Evolutionary conservation across 495 filamentous ascomycete species (phyloP), one percentile per base, ranked within the genome.

Genomic region (Umbilicaria muhlenbergii): DNA sequence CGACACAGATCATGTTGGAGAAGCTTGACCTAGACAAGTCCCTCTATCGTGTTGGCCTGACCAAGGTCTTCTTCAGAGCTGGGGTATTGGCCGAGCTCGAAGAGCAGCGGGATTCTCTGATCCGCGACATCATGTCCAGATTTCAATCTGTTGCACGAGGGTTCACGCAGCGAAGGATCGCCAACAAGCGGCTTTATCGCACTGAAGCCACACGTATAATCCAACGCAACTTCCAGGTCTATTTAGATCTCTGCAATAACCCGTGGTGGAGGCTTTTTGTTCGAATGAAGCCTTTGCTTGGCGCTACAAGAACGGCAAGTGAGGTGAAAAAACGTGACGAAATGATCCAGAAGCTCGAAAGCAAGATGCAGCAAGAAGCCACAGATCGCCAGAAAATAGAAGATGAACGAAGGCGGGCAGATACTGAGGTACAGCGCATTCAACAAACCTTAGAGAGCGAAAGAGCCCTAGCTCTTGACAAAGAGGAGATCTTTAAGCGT

Each of bases 191-290:
- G 4, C 67, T 96, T 0, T 96, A 96, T 56, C 80, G 92, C 32
- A 84, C 89, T 0, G 92, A 99, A 53, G 92, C 92, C 1, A 92
- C 87, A 4, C 72, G 85, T 18, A 92, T 99, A 47, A 91, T 99
- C 34, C 92, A 94, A 56, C 74, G 81, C 6, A 99, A 95, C 60
- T 85, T 96, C 58, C 74, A 82, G 21, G 75, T 86, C 3, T 96
- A 96, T 52, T 71, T 88, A 10, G 75, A 92, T 37, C 77, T 99
- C 15, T 85, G 81, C 54, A 72, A 82, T 18, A 95, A 80, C 54
- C 91, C 92, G 11, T 99, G 92, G 92, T 99, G 92, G 92, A 75
- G 81, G 38, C 69, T 99, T 32, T 85, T 94, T 51, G 82, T 88
- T n/a, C 75, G 78, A 49, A 95, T 96, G 88, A 89, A 86, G 56